phyloP scores from a whole-genome alignment of 106 monocot genomes.

The Acanthochlamys bracteata region DNA sequence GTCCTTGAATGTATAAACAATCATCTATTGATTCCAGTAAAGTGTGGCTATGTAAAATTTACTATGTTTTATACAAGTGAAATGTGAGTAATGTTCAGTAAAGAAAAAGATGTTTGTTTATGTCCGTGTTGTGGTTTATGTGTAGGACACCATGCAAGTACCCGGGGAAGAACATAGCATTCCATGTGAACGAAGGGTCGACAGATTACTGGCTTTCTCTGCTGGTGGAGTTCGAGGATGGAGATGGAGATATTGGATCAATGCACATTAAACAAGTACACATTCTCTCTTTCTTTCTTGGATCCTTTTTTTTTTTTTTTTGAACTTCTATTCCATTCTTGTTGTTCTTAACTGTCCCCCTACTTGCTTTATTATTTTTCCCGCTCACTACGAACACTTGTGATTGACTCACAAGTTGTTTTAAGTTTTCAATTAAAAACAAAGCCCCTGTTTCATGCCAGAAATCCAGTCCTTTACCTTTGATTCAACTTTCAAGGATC shows the following conservation, averaged over 20 bases:
- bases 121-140: background rate
- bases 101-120: background rate
- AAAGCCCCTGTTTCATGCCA: background rate
- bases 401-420: background rate
- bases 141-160: slow-evolving; percentile 83
- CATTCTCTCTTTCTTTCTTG: background rate
- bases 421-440: background rate
- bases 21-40: too few relatives aligned
- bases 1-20: too few relatives aligned
- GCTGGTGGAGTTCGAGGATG: slow-evolving; percentile 88
- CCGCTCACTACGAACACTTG: too few relatives aligned
- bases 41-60: too few relatives aligned
- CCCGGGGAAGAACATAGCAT: slow-evolving; percentile 63
- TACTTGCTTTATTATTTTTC: too few relatives aligned
- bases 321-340: too few relatives aligned
- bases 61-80: too few relatives aligned
- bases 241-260: slow-evolving; percentile 89
- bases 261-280: slow-evolving; percentile 79
- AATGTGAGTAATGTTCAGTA: background rate
- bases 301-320: slow-evolving; percentile 5
- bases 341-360: too few relatives aligned
- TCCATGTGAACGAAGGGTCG: slow-evolving; percentile 96
- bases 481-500: too few relatives aligned
- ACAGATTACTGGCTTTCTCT: slow-evolving; percentile 91
- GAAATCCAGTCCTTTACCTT: too few relatives aligned